Conservation (phyloP, 129 eudicot genomes). For the Artemisia argyi region DNA sequence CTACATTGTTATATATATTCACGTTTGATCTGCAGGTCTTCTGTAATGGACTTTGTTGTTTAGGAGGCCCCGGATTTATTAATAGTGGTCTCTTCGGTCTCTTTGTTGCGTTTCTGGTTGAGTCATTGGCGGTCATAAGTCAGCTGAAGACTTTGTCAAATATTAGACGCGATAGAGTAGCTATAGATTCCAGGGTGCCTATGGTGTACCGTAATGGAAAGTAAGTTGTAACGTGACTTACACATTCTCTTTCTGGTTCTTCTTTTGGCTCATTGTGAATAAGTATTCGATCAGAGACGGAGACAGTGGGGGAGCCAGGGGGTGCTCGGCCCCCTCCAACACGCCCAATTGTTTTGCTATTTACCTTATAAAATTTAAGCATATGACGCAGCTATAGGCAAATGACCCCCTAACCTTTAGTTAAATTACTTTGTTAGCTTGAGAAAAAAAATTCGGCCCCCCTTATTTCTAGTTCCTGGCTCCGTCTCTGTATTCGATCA, state of each 20-base stretch:
- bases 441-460: too few species aligned
- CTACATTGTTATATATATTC: background rate
- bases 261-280: background rate
- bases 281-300: too few species aligned
- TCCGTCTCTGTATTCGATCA: too few species aligned
- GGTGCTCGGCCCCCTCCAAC: too few species aligned
- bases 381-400: too few species aligned
- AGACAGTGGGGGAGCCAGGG: too few species aligned
- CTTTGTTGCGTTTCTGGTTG: conserved; percentile 94
- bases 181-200: conserved; percentile 56
- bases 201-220: conserved; percentile 96
- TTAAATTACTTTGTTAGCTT: too few species aligned
- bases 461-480: too few species aligned
- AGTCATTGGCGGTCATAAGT: conserved; percentile 95
- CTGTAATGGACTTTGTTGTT: conserved; percentile 97
- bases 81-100: conserved; percentile 87
- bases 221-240: conserved; percentile 48
- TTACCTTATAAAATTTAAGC: too few species aligned
- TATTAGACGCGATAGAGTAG: conserved; percentile 88
- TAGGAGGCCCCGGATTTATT: conserved; percentile 41
- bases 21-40: conserved; percentile 59
- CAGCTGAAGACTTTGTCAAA: conserved; percentile 91
- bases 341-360: too few species aligned
- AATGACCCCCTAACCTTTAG: too few species aligned
- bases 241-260: too few species aligned